These are phyloP conservation scores for Blastocystis sp. DNA, from an alignment of 352 stramenopile genomes.

Conservation along the genomic window DNA sequence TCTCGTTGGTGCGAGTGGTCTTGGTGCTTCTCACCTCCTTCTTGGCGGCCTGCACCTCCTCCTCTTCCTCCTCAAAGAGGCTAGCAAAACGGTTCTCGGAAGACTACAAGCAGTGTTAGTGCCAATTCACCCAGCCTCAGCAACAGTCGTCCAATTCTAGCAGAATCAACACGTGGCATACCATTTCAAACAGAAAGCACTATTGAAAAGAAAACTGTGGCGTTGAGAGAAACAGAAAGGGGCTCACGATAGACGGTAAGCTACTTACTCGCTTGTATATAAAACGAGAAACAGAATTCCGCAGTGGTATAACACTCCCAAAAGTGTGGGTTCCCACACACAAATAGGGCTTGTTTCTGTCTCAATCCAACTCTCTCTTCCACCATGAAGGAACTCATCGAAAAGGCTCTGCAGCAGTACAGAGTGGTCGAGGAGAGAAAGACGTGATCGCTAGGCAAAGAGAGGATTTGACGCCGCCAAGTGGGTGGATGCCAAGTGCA, in stretches of 20 bases:
- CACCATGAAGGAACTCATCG: slow-evolving; percentile 4
- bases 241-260: too few relatives aligned
- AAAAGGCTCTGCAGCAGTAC: neutral
- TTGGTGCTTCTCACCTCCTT: neutral
- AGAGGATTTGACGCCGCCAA: slow-evolving; percentile 8
- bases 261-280: too few relatives aligned
- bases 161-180: too few relatives aligned
- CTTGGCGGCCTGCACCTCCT: neutral
- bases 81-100: slow-evolving; percentile 59
- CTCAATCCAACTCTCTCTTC: neutral
- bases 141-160: too few relatives aligned
- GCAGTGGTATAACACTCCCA: too few relatives aligned
- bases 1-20: neutral
- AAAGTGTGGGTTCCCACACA: too few relatives aligned
- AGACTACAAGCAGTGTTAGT: neutral
- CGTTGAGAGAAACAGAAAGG: too few relatives aligned
- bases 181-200: too few relatives aligned
- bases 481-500: slow-evolving; percentile 53
- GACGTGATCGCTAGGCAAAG: neutral
- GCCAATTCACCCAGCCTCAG: too few relatives aligned
- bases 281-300: too few relatives aligned
- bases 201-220: too few relatives aligned
- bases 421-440: neutral
- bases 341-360: too few relatives aligned
- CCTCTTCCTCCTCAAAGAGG: slow-evolving; percentile 54